A percentile compares a stretch with the other conserved stretches of the same genome.
phyloP scores from a whole-genome alignment of 306 rosid genomes.

The Prinsepia uniflora region DNA sequence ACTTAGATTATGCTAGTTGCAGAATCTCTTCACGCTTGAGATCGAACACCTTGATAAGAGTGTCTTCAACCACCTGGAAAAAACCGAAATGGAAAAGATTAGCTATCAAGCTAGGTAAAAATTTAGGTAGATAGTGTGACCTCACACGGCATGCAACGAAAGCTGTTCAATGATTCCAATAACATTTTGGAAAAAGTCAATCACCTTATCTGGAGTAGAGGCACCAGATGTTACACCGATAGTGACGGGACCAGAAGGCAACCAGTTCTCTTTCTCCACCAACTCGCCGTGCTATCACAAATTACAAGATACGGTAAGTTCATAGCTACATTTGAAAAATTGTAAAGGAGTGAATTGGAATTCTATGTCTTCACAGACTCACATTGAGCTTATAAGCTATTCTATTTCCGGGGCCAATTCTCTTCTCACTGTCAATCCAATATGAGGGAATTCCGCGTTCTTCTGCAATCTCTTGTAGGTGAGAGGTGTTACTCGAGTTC shows the following conservation, averaged over 20 bases:
- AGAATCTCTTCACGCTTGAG: slow-evolving; percentile 73
- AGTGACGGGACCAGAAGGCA: slow-evolving; percentile 79
- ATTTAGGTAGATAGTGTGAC: not conserved
- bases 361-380: slow-evolving; percentile 28
- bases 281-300: slow-evolving; percentile 78
- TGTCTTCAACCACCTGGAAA: slow-evolving; percentile 79
- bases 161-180: not conserved
- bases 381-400: slow-evolving; percentile 76
- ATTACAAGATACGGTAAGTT: not conserved
- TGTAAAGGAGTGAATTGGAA: slow-evolving; percentile 5
- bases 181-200: slow-evolving; percentile 2
- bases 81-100: slow-evolving; percentile 2
- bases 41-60: slow-evolving; percentile 73
- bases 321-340: not conserved
- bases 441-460: slow-evolving; percentile 87
- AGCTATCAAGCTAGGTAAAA: not conserved
- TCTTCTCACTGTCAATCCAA: slow-evolving; percentile 88
- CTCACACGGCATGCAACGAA: not conserved
- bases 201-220: slow-evolving; percentile 98
- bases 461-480: slow-evolving; percentile 98
- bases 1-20: slow-evolving; percentile 45
- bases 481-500: slow-evolving; percentile 97
- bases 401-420: slow-evolving; percentile 96
- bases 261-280: slow-evolving; percentile 84
- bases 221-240: slow-evolving; percentile 97